Evolutionary conservation across 345 rosid genomes (phyloP).

Genomic region (Gynandropsis gynandra): DNA sequence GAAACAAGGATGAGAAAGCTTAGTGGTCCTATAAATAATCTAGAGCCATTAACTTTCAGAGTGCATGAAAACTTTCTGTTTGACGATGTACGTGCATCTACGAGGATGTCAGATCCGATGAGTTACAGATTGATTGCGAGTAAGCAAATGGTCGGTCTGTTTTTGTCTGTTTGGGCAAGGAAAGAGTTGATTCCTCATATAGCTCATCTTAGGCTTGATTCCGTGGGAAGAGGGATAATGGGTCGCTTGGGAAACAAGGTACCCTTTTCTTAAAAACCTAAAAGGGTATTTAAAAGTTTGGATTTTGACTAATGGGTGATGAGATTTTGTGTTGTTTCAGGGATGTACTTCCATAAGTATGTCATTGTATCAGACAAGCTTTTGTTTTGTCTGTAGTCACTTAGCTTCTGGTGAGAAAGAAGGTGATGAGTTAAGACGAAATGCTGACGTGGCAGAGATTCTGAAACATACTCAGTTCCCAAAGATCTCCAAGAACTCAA

Average conservation of each 20-base stretch:
- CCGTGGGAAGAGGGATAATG: slow-evolving; percentile 92
- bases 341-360: slow-evolving; percentile 90
- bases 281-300: too few species aligned
- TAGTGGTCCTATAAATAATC: slow-evolving; percentile 30
- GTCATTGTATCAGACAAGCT: slow-evolving; percentile 83
- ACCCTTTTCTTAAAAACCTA: background rate
- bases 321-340: slow-evolving; percentile 28
- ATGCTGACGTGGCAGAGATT: slow-evolving; percentile 80
- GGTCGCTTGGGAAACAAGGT: slow-evolving; percentile 94
- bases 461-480: slow-evolving; percentile 65
- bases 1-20: slow-evolving; percentile 38
- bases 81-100: slow-evolving; percentile 28
- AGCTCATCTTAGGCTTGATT: slow-evolving; percentile 71
- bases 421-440: slow-evolving; percentile 84
- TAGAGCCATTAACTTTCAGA: slow-evolving; percentile 32
- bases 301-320: too few species aligned
- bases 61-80: slow-evolving; percentile 27
- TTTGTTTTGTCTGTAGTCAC: slow-evolving; percentile 93
- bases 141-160: slow-evolving; percentile 96
- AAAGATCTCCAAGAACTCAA: slow-evolving; percentile 57
- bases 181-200: slow-evolving; percentile 75
- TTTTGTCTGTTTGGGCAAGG: slow-evolving; percentile 80
- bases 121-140: slow-evolving; percentile 60
- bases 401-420: slow-evolving; percentile 97
- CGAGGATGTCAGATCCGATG: slow-evolving; percentile 27